Percentiles rank a stretch among this genome's conserved stretches.
Evolutionary conservation across 129 eudicot species (phyloP).

Genomic region (Sambucus nigra): DNA sequence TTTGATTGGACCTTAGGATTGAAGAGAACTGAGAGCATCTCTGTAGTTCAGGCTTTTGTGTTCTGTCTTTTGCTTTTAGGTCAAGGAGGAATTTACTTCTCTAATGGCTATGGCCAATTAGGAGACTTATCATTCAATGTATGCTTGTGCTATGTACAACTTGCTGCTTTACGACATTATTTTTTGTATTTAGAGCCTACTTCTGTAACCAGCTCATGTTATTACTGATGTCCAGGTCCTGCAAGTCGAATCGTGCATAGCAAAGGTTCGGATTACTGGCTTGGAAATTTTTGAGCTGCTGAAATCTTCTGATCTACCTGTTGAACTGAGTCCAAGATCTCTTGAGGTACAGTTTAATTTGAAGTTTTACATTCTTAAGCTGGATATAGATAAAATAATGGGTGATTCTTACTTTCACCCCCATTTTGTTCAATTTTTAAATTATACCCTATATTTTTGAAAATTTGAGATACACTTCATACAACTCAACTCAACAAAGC

Average conservation of each 20-base stretch:
- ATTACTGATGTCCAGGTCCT: constrained; percentile 47
- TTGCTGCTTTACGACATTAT: background rate
- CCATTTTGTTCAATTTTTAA: too few species aligned
- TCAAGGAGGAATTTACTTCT: background rate
- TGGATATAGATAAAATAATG: background rate
- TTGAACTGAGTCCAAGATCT: constrained; percentile 49
- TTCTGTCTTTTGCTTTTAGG: too few species aligned
- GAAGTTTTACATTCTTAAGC: background rate
- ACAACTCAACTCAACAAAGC: too few species aligned
- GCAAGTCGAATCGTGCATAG: constrained; percentile 58
- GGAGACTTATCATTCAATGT: background rate
- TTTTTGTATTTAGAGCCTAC: background rate
- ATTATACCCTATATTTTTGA: too few species aligned
- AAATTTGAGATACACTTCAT: too few species aligned
- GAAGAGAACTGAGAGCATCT: too few species aligned
- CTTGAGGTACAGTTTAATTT: constrained; percentile 54
- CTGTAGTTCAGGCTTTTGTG: too few species aligned
- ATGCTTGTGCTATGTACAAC: background rate
- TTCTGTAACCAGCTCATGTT: constrained; percentile 12
- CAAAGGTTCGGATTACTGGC: constrained; percentile 33
- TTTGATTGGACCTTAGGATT: too few species aligned
- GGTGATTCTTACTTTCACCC: too few species aligned
- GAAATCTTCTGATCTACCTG: constrained; percentile 46
- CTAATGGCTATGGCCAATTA: background rate
- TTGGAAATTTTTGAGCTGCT: constrained; percentile 60